Percentiles rank a stretch among this genome's conserved stretches.
These are phyloP conservation scores for Durusdinium trenchii DNA, from an alignment of 73 alveolate species.

Conservation along the genomic window DNA sequence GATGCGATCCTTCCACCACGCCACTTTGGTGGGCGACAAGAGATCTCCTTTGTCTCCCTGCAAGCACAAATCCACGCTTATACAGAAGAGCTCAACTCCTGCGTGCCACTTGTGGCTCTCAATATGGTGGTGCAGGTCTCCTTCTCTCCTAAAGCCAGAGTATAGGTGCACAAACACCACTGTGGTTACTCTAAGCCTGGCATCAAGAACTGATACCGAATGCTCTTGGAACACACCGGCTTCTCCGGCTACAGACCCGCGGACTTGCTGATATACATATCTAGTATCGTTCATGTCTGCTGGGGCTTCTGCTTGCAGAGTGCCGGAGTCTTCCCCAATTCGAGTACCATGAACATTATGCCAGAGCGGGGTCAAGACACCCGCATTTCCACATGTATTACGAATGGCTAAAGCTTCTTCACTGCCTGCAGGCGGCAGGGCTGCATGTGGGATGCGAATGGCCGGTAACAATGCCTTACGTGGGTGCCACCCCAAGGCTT, in stretches of 20 bases:
- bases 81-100: not conserved
- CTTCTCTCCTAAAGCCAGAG: not conserved
- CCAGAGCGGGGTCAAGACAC: not conserved
- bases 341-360: too few species aligned
- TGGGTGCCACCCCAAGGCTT: not conserved
- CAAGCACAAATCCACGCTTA: not conserved
- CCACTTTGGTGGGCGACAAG: not conserved
- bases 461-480: not conserved
- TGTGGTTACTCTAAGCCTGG: not conserved
- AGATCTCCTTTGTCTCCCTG: not conserved
- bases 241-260: not conserved
- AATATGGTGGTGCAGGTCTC: not conserved
- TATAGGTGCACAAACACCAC: not conserved
- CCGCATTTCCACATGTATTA: not conserved
- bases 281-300: too few species aligned
- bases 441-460: not conserved
- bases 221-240: not conserved
- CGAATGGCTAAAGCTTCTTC: too few species aligned
- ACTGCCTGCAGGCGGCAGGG: not conserved
- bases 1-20: not conserved
- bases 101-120: too few species aligned
- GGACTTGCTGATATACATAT: not conserved
- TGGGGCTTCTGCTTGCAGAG: not conserved
- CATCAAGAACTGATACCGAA: too few species aligned
- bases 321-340: not conserved